Evolutionary conservation across 1,284 basidiomycete genomes (phyloP), one percentile per base, ranked within the genome.

Genomic region (Ganoderma multipileum): DNA sequence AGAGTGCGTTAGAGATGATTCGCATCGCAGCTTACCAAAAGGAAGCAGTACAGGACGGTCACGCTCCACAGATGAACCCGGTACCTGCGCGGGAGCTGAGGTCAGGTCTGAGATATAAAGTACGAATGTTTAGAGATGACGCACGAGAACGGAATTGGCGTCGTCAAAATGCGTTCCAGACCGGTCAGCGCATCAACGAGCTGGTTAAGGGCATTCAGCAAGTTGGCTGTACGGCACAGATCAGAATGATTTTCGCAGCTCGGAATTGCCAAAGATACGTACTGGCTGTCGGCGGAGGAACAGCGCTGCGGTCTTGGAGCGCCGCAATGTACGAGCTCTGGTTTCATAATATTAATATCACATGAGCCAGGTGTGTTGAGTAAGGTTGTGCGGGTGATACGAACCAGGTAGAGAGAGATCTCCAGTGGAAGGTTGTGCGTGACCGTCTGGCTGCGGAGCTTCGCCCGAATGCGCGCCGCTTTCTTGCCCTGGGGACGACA

Each of bases 81-180:
- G 73, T 91, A 91, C 57, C 89, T 90, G 70, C 28, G n/a, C 23
- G 59, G 54, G n/a, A 58, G 23, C 12, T n/a, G n/a, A n/a, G 28
- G 41, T 20, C 20, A 42, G 42, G 60, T n/a, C 20, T 23, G n/a
- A 58, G 28, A 12, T 38, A 33, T 12, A 14, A 11, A 60, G 14
- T n/a, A n/a, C n/a, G n/a, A n/a, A n/a, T 6, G 28, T 3, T 2
- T 2, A 23, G 33, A 26, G 39, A 14, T 41, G 26, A 72, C 75
- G 26, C 36, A 93, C 84, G 89, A 92, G 81, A 92, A 94, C 1
- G 92, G 93, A 59, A 95, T 93, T 0, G 92, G 92, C 0, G 91
- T 94, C 0, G 92, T 93, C 16, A 94, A 81, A 71, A 94, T 93
- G 55, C 92, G 83, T 76, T 95, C 92, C 3, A 94, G 82, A 6